Conservation (phyloP, 2,329 filamentous ascomycete genomes). For the Periconia sp. region DNA sequence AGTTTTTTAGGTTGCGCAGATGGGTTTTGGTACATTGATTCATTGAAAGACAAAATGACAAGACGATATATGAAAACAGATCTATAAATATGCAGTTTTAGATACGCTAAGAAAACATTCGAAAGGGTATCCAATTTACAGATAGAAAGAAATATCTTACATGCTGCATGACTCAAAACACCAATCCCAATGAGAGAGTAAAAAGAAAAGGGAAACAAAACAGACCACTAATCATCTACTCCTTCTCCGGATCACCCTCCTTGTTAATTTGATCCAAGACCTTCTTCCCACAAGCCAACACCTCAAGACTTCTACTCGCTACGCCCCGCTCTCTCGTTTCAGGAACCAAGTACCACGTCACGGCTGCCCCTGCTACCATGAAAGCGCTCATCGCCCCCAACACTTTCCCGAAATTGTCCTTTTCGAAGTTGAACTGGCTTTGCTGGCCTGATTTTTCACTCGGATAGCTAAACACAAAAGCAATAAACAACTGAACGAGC, state of each 20-base stretch:
- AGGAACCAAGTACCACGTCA: slow-evolving; percentile 34
- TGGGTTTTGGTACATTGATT: too few species aligned
- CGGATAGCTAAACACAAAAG: slow-evolving; percentile 23
- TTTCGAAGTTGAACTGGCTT: slow-evolving; percentile 24
- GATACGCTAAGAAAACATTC: too few species aligned
- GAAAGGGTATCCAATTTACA: too few species aligned
- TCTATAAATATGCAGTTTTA: too few species aligned
- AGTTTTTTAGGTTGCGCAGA: too few species aligned
- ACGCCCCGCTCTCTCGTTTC: slow-evolving; percentile 37
- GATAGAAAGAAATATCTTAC: too few species aligned
- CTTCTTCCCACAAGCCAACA: slow-evolving; percentile 32
- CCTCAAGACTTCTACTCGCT: slow-evolving; percentile 35
- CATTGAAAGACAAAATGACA: too few species aligned
- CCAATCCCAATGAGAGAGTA: too few species aligned
- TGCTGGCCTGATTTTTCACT: slow-evolving; percentile 12
- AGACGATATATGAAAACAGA: too few species aligned
- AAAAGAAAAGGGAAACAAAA: too few species aligned
- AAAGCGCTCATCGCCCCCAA: slow-evolving; percentile 38
- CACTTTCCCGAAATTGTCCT: slow-evolving; percentile 31
- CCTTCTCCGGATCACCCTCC: slow-evolving; percentile 25
- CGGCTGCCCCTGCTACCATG: slow-evolving; percentile 36
- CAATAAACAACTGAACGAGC: slow-evolving; percentile 46
- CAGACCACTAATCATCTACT: slow-evolving; percentile 1
- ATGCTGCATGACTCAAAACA: too few species aligned
- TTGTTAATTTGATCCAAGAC: slow-evolving; percentile 34